phyloP scores from a whole-genome alignment of 192 early-diverging fungal species.

The Backusella circina region DNA sequence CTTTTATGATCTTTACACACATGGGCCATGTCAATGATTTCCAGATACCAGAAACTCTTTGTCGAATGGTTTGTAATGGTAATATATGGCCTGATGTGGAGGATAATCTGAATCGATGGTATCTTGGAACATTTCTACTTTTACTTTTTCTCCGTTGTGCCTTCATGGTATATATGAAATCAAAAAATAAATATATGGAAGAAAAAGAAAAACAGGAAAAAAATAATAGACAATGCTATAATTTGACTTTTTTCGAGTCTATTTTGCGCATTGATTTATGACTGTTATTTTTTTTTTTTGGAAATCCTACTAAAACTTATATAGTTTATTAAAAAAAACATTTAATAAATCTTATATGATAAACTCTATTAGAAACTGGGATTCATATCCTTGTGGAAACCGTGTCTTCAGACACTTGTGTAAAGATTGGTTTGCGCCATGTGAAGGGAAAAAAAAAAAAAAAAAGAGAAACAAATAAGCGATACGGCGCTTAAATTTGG shows the following conservation, averaged over 20 bases:
- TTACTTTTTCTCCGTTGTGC: background rate
- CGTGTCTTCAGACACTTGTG: background rate
- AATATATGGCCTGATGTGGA: constrained; percentile 3
- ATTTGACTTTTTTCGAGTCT: background rate
- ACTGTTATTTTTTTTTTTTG: background rate
- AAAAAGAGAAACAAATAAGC: background rate
- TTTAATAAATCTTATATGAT: background rate
- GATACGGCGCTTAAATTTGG: background rate
- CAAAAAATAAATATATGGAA: background rate
- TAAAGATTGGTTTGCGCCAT: background rate
- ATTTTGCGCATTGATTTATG: background rate
- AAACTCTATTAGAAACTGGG: background rate
- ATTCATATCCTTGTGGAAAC: background rate
- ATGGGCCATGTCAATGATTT: constrained; percentile 23
- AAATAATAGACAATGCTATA: background rate
- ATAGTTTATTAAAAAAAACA: background rate
- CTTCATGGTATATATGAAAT: background rate
- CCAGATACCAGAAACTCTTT: constrained; percentile 18
- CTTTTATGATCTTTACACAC: constrained; percentile 21
- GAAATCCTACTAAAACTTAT: background rate
- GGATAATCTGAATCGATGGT: constrained; percentile 12
- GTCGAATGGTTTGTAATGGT: constrained; percentile 8
- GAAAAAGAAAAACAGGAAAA: background rate
- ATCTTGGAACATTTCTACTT: background rate
- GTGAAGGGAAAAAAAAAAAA: no score